These are phyloP conservation scores for Pseudozyma sp. DNA, from an alignment of 1,284 basidiomycete species.

Conservation along the genomic window DNA sequence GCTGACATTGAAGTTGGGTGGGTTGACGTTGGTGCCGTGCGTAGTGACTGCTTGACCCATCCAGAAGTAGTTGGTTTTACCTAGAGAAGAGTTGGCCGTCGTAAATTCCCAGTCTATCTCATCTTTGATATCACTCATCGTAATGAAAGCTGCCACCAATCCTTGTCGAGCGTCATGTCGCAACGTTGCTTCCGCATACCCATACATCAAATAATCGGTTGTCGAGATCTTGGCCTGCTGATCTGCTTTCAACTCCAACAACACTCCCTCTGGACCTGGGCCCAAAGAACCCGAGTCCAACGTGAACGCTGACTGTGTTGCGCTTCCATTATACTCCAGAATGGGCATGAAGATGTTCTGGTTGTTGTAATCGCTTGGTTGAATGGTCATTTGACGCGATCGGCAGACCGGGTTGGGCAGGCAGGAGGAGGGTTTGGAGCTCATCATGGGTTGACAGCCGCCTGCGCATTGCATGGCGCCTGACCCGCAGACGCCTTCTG, in stretches of 20 bases:
- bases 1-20: slow-evolving; percentile 29
- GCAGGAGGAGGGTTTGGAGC: slow-evolving; percentile 54
- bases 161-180: slow-evolving; percentile 57
- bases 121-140: slow-evolving; percentile 56
- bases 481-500: slow-evolving; percentile 53
- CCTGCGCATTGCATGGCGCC: slow-evolving; percentile 61
- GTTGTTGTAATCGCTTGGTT: slow-evolving; percentile 53
- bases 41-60: slow-evolving; percentile 21
- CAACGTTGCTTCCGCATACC: slow-evolving; percentile 51
- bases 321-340: slow-evolving; percentile 60
- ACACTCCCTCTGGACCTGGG: slow-evolving; percentile 58
- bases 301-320: slow-evolving; percentile 47
- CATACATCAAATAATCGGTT: slow-evolving; percentile 63
- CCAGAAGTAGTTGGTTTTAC: slow-evolving; percentile 55
- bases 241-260: slow-evolving; percentile 53
- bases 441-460: slow-evolving; percentile 62
- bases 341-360: slow-evolving; percentile 53
- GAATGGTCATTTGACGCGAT: slow-evolving; percentile 43
- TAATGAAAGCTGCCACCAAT: slow-evolving; percentile 60
- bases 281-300: slow-evolving; percentile 62
- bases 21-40: slow-evolving; percentile 20
- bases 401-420: slow-evolving; percentile 60
- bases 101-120: slow-evolving; percentile 62
- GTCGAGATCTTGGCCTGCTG: slow-evolving; percentile 60
- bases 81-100: slow-evolving; percentile 27